Conservation (phyloP, 208 protist genomes). For the Leishmania amazonensis region DNA sequence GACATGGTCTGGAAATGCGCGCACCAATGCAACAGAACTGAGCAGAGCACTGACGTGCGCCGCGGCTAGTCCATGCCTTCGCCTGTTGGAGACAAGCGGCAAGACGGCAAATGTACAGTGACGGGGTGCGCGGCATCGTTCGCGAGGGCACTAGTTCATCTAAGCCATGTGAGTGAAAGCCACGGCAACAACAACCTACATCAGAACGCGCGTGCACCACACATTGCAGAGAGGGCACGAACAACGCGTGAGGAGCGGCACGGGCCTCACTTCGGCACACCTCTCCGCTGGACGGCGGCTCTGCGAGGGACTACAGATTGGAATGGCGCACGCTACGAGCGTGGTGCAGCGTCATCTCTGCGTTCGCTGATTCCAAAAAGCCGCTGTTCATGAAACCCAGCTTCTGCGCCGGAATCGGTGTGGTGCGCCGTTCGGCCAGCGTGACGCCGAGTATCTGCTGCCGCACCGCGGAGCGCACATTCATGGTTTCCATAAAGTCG, state of each 20-base stretch:
- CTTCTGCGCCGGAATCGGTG: constrained; percentile 59
- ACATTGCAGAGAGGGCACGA: neutral
- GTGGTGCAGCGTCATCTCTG: constrained; percentile 35
- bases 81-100: neutral
- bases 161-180: neutral
- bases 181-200: neutral
- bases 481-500: constrained; percentile 81
- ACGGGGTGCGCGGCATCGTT: neutral
- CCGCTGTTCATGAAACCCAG: constrained; percentile 48
- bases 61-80: neutral
- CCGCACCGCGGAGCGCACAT: constrained; percentile 54
- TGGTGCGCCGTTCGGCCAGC: constrained; percentile 30
- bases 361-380: constrained; percentile 59
- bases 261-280: neutral
- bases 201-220: too few relatives aligned
- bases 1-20: too few relatives aligned
- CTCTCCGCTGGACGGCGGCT: neutral
- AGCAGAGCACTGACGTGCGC: neutral
- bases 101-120: neutral
- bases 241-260: neutral
- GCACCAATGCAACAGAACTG: neutral
- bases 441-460: constrained; percentile 54
- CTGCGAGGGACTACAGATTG: constrained; percentile 17
- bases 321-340: constrained; percentile 12
- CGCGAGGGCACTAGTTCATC: neutral